phyloP scores from a whole-genome alignment of 352 stramenopile genomes.

The Pythium myriotylum region DNA sequence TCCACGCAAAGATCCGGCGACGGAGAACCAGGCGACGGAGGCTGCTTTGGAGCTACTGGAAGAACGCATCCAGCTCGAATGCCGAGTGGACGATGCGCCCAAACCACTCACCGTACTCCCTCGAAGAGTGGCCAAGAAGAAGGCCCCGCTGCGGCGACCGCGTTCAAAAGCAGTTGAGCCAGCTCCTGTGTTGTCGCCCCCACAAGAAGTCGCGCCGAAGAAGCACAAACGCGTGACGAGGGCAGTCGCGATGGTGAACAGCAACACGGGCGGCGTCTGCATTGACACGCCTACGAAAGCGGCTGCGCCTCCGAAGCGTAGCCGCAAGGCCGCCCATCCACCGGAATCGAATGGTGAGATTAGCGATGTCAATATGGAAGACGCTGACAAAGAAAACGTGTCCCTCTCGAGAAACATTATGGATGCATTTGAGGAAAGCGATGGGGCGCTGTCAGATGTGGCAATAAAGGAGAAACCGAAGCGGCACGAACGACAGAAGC shows the following conservation, averaged over 20 bases:
- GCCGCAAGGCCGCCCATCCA: conserved; percentile 22
- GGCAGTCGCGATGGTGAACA: conserved; percentile 29
- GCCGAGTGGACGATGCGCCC: conserved; percentile 7
- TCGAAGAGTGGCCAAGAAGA: neutral
- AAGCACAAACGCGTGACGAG: conserved; percentile 46
- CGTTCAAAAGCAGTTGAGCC: neutral
- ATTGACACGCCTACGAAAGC: conserved; percentile 51
- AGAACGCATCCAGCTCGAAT: conserved; percentile 16
- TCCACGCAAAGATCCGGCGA: neutral
- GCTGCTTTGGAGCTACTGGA: conserved; percentile 16
- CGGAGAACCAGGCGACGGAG: conserved; percentile 2
- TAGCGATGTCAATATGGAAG: neutral
- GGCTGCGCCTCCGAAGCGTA: conserved; percentile 42
- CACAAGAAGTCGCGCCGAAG: neutral
- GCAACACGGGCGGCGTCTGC: conserved; percentile 36
- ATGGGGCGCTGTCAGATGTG: neutral
- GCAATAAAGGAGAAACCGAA: conserved; percentile 3
- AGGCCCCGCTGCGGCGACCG: neutral
- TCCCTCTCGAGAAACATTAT: conserved; percentile 23
- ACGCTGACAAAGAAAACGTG: conserved; percentile 13
- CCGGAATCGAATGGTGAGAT: neutral
- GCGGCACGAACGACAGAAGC: conserved; percentile 3
- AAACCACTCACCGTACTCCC: neutral
- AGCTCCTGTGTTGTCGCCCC: neutral
- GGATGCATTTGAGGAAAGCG: conserved; percentile 20